Base-by-base conservation (phyloP, 2,329 filamentous ascomycete genomes). In the Ophiocordyceps unilateralis region DNA sequence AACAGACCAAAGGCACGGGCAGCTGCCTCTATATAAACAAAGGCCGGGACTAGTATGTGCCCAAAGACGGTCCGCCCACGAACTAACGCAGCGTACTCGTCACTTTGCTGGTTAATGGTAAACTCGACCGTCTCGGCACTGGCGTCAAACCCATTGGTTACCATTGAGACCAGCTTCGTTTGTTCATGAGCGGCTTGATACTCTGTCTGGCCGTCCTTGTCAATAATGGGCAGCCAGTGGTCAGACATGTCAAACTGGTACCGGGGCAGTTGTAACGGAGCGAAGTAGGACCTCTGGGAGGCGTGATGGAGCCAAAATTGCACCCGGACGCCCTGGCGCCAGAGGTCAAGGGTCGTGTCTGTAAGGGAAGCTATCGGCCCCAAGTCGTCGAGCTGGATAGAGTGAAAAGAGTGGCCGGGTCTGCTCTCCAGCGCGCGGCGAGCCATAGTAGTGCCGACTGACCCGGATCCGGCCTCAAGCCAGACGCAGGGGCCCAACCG, bases 391-490 rank as follows among this genome's bases (percentile, higher is more conserved):
- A 37, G 30, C 17, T 36, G 28, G 3, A 20, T 5, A 1, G 43
- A 36, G 17, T 41, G 24, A 20, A 41, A 44, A 12, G 23, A 37
- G 22, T 44, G 39, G 4, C 22, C 10, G 9, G 22, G 15, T 2
- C 8, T 14, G 22, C 10, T 9, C 4, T 5, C 45, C 12, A 60
- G 44, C 1, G 57, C 57, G 2, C 56, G 54, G 11, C 49, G 46
- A 0, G 52, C 54, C 56, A 65, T 62, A 7, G 45, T 20, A 0
- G 56, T 55, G 6, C 63, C 53, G 1, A 58, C 56, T 0, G 60
- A 58, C 10, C 48, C 49, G 1, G 54, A 54, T 7, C 60, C 60
- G 4, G 56, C 57, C 40, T 63, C 61, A 5, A 63, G 44, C 51
- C 53, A 62, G 17, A 57, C 44, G 32, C 46, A 48, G 0, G 43